Evolutionary conservation across 1,284 basidiomycete genomes (phyloP).

Genomic region (Ustilago trichophora): DNA sequence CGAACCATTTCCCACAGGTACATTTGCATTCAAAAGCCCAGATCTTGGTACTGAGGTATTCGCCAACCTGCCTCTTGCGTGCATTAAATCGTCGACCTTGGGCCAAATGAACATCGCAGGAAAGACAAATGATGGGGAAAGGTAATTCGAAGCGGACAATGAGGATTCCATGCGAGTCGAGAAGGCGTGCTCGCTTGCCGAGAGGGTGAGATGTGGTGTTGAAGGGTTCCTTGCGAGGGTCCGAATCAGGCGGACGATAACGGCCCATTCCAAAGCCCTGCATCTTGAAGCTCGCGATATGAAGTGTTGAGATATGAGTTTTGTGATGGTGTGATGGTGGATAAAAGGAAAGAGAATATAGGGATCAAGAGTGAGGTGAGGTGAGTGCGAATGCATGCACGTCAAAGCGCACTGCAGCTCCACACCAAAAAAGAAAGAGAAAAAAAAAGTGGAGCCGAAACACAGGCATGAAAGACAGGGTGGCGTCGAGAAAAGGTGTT

Average conservation of each 20-base stretch:
- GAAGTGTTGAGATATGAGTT: no score
- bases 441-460: no score
- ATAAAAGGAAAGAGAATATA: no score
- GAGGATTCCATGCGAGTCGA: constrained; percentile 86
- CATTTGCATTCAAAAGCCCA: constrained; percentile 96
- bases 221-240: constrained; percentile 36
- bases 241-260: constrained; percentile 51
- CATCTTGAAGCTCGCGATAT: constrained; percentile 43
- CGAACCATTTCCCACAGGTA: constrained; percentile 90
- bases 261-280: constrained; percentile 65
- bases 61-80: constrained; percentile 95
- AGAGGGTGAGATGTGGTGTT: constrained; percentile 67
- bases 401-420: no score
- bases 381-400: no score
- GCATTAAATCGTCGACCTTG: constrained; percentile 83
- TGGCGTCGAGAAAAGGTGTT: no score
- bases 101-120: constrained; percentile 38
- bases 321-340: no score
- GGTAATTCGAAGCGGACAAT: constrained; percentile 83
- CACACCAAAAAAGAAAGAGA: no score
- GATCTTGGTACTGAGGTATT: constrained; percentile 92
- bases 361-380: no score
- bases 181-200: constrained; percentile 87
- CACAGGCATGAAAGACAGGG: no score
- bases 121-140: constrained; percentile 94